Evolutionary conservation across 2,329 filamentous ascomycete species (phyloP).

Genomic region (Neurospora sp.): DNA sequence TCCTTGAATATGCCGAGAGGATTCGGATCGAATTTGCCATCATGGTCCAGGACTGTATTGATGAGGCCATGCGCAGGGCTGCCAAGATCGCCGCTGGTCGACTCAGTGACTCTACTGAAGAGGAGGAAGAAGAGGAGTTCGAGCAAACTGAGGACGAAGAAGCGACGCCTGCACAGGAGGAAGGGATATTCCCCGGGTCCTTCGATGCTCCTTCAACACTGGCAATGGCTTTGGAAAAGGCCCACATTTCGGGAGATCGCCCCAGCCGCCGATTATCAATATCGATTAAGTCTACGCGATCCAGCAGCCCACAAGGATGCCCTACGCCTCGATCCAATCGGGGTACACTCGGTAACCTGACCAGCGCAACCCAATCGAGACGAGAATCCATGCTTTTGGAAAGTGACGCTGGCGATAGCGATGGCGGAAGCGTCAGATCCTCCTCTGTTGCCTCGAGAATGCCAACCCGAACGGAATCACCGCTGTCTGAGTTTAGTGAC

Average conservation of each 20-base stretch:
- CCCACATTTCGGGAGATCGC: constrained; percentile 29
- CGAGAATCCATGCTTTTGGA: constrained; percentile 73
- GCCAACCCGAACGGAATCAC: constrained; percentile 73
- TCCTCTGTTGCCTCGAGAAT: constrained; percentile 61
- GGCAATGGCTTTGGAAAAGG: constrained; percentile 42
- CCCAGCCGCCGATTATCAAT: constrained; percentile 42
- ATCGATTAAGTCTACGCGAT: constrained; percentile 66
- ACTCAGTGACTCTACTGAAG: constrained; percentile 65
- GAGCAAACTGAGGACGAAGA: constrained; percentile 29
- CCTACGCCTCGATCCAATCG: constrained; percentile 82
- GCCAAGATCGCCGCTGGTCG: constrained; percentile 79
- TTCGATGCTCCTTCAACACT: constrained; percentile 49
- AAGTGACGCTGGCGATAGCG: constrained; percentile 76
- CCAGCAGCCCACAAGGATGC: constrained; percentile 83
- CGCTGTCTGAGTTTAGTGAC: constrained; percentile 74
- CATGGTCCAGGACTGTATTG: constrained; percentile 90
- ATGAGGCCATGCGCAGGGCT: constrained; percentile 83
- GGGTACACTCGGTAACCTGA: constrained; percentile 44
- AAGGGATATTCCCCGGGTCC: constrained; percentile 46
- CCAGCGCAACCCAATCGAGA: constrained; percentile 56
- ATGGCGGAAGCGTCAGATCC: constrained; percentile 71
- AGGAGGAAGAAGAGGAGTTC: constrained; percentile 44
- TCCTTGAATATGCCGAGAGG: constrained; percentile 91
- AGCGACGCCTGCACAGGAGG: constrained; percentile 37
- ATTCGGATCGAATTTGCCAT: constrained; percentile 91